These are phyloP conservation scores for Vachellia collinsii DNA, from an alignment of 306 rosid species.

Conservation along the genomic window DNA sequence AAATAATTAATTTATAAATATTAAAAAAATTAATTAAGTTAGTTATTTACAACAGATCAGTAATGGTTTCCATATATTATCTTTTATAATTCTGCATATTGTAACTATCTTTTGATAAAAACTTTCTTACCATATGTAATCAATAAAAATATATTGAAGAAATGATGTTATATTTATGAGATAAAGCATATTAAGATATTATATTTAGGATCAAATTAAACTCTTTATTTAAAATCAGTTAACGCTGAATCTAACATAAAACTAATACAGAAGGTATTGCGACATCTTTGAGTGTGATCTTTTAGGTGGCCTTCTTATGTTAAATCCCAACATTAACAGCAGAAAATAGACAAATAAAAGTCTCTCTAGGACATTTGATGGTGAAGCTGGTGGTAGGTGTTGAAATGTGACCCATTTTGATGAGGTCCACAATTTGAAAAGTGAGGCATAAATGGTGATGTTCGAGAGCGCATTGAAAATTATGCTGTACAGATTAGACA, in stretches of 20 bases:
- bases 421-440: constrained; percentile 34
- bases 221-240: too few species aligned
- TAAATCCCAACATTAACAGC: neutral
- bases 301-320: neutral
- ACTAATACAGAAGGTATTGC: neutral
- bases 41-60: too few species aligned
- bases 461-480: neutral
- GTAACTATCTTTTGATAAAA: too few species aligned
- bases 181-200: too few species aligned
- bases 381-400: constrained; percentile 25
- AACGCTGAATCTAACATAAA: neutral
- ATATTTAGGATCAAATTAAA: too few species aligned
- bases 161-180: too few species aligned
- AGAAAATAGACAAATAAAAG: constrained; percentile 27
- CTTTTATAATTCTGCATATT: too few species aligned
- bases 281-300: neutral
- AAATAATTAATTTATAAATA: too few species aligned
- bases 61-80: too few species aligned
- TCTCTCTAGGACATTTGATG: constrained; percentile 7
- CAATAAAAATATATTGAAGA: too few species aligned
- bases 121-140: too few species aligned
- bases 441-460: constrained; percentile 17
- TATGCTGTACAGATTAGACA: constrained; percentile 19
- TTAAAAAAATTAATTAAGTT: too few species aligned
- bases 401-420: constrained; percentile 27